Evolutionary conservation across 1,284 basidiomycete species (phyloP).

Genomic region (Fistulinella cinereoalba): DNA sequence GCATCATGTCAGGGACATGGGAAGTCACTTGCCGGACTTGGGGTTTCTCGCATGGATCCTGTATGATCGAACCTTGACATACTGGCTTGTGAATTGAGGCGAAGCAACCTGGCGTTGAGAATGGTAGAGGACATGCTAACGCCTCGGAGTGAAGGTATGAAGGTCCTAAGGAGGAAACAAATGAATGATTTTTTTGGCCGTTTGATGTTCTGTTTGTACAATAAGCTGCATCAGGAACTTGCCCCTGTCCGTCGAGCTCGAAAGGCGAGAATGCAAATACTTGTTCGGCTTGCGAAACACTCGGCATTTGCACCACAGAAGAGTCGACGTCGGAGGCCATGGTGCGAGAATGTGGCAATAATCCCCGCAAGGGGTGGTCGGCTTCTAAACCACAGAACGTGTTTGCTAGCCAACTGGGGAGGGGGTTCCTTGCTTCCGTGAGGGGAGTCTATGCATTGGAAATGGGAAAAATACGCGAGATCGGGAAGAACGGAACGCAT

Average conservation of each 20-base stretch:
- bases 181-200: constrained; percentile 1
- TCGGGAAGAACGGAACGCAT: constrained; percentile 25
- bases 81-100: constrained; percentile 10
- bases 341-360: constrained; percentile 32
- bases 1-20: constrained; percentile 10
- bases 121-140: constrained; percentile 12
- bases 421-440: constrained; percentile 17
- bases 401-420: constrained; percentile 48
- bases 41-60: constrained; percentile 3
- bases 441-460: constrained; percentile 15
- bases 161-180: neutral
- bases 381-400: constrained; percentile 42
- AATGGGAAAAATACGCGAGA: constrained; percentile 14
- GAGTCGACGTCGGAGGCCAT: neutral
- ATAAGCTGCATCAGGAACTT: constrained; percentile 5
- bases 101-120: constrained; percentile 31
- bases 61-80: neutral
- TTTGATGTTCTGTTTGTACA: neutral
- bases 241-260: constrained; percentile 13
- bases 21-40: constrained; percentile 7
- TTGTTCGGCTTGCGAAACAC: constrained; percentile 14
- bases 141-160: neutral
- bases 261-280: constrained; percentile 34
- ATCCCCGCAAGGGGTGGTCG: constrained; percentile 44
- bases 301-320: constrained; percentile 3